phyloP scores from a whole-genome alignment of 139 green algal species.

The Picochlorum sp. region DNA sequence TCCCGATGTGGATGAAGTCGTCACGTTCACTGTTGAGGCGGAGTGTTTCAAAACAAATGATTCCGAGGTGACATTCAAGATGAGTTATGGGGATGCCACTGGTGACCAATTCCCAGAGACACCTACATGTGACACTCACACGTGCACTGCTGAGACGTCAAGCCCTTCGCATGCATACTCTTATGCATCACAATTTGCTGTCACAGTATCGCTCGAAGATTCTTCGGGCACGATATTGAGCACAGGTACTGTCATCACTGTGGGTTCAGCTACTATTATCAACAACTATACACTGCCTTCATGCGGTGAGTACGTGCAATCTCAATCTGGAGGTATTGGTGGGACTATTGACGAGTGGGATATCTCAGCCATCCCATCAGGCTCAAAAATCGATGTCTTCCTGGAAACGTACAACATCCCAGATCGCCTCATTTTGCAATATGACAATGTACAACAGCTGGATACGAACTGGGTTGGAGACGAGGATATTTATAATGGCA shows the following conservation, averaged over 20 bases:
- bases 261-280: not conserved
- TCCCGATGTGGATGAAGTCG: not conserved
- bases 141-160: not conserved
- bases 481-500: not conserved
- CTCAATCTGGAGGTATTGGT: not conserved
- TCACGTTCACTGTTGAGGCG: not conserved
- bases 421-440: not conserved
- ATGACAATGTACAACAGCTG: not conserved
- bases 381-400: not conserved
- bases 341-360: not conserved
- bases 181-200: not conserved
- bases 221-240: constrained; percentile 1
- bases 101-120: not conserved
- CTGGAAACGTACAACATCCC: not conserved
- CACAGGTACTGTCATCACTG: not conserved
- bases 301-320: not conserved
- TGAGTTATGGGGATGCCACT: constrained; percentile 1
- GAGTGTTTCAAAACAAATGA: constrained; percentile 3
- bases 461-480: not conserved
- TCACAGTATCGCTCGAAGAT: not conserved
- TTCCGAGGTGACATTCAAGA: not conserved
- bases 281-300: not conserved
- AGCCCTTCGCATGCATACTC: not conserved
- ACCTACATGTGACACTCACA: not conserved
- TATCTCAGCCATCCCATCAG: constrained; percentile 1